Evolutionary conservation across 176 grass and related monocot species (phyloP), one percentile per base, ranked within the genome.

Genomic region (Secale cereale): DNA sequence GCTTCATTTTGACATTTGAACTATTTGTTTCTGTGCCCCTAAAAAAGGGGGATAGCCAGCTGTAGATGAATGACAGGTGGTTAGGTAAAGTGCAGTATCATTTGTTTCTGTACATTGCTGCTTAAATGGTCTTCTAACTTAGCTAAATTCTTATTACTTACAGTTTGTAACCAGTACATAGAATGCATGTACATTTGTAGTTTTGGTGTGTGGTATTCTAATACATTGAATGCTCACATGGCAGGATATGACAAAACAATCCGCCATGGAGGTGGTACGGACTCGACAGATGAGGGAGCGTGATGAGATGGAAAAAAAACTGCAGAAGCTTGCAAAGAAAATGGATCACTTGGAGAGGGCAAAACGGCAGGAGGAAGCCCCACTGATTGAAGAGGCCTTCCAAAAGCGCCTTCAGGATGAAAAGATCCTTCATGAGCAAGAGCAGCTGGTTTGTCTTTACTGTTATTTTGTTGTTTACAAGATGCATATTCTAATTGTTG

Each of bases 301-400:
- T 20, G 89, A 93, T 63, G 95, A 97, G 65, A 26, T 78, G 85
- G 92, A 94, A 62, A 97, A 92, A 65, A 97, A 94, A 37, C 87
- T 97, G 28, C 92, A 90, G 59, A 97, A 93, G 69, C 80, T 88
- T 17, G 92, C 91, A 31, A 97, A 93, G 79, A 92, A 89, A 60
- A 93, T 97, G 95, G 95, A 97, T 85, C 82, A 97, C 79, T 69
- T 94, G 33, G 95, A 97, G 81, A 85, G 95, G 60, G 95, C 95
- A 40, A 92, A 92, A 46, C 88, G 91, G 15, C 86, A 97, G 71
- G 91, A 94, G 81, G 95, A 97, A 77, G 86, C 92, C 2, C 91
- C 87, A 13, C 80, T 97, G 2, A 94, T 97, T 82, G 92, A 91
- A 3, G 78, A 97, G 88, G 89, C 89, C 27, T 97, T 89, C 64